phyloP scores from a whole-genome alignment of 225 moss, liverwort and hornwort species.

The Pseudisothecium myosuroides region DNA sequence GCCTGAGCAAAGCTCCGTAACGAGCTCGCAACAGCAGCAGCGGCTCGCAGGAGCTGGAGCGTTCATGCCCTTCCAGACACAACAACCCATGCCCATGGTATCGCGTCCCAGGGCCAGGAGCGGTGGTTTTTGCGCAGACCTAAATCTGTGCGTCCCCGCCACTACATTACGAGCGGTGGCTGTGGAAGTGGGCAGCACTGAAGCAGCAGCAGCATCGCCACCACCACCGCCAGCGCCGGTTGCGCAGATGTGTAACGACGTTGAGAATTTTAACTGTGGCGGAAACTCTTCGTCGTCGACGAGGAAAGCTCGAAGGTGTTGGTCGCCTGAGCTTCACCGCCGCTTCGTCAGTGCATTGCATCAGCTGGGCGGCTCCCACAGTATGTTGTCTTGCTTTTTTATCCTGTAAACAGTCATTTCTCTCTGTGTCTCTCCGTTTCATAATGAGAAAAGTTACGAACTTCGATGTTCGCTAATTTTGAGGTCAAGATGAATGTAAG shows the following conservation, averaged over 20 bases:
- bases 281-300: constrained; percentile 2
- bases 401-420: not conserved
- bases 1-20: constrained; percentile 54
- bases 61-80: constrained; percentile 56
- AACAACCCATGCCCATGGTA: constrained; percentile 4
- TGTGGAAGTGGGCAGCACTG: constrained; percentile 21
- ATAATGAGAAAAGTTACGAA: not conserved
- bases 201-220: not conserved
- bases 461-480: not conserved
- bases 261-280: not conserved
- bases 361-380: constrained; percentile 88
- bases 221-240: not conserved
- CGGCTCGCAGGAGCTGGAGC: constrained; percentile 39
- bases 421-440: not conserved
- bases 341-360: constrained; percentile 88
- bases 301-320: constrained; percentile 57
- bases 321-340: constrained; percentile 97
- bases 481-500: not conserved
- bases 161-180: not conserved
- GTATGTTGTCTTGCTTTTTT: constrained; percentile 1
- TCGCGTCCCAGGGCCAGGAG: constrained; percentile 32
- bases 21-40: constrained; percentile 41
- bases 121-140: constrained; percentile 18
- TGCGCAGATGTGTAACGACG: not conserved
- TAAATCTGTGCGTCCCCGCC: not conserved